Evolutionary conservation across 2,329 filamentous ascomycete genomes (phyloP), one percentile per base, ranked within the genome.

Genomic region (Endocalyx cinctus): DNA sequence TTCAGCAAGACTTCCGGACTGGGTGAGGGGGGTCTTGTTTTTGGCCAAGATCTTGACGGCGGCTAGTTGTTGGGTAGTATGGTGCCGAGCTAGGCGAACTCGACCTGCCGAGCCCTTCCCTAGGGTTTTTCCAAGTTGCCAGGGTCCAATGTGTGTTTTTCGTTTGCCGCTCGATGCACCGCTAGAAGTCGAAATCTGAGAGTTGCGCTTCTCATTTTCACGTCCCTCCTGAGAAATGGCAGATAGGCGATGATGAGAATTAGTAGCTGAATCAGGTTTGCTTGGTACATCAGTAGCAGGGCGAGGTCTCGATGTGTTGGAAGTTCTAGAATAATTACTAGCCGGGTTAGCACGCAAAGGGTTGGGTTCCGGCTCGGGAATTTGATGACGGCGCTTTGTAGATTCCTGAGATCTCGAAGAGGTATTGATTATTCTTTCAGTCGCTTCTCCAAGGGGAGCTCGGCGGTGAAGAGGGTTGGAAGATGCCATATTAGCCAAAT

Each of bases 41-140:
- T 94, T 89, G 37, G 87, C 87, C 17, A 98, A 86, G 51, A 98
- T 97, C 67, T 98, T 98, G 55, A 96, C 84, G 3, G 92, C 92
- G 4, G 88, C 92, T 31, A 82, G 72, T 51, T 95, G 83, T 8
- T 84, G 78, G 4, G 87, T 92, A 15, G 78, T 63, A 16, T 71
- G 74, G 63, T 98, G 89, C 42, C 87, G 80, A 15, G 90, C 94
- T 22, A 92, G 69, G 34, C 90, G 77, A 12, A 98, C 92, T 17
- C 87, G 79, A 11, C 88, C 90, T 31, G 87, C 94, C 2, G 89
- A 88, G 4, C 92, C 92, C 48, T 87, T 85, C 1, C 92, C 92
- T 17, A 98, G 71, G 1, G 86, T 94, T 57, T 78, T 87, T 6
- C 92, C 92, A 4, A 98, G 67, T 46, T 90, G 81, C 92, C 92